Base-by-base conservation (phyloP, 2,329 filamentous ascomycete genomes). In the Aspergillus sp. region DNA sequence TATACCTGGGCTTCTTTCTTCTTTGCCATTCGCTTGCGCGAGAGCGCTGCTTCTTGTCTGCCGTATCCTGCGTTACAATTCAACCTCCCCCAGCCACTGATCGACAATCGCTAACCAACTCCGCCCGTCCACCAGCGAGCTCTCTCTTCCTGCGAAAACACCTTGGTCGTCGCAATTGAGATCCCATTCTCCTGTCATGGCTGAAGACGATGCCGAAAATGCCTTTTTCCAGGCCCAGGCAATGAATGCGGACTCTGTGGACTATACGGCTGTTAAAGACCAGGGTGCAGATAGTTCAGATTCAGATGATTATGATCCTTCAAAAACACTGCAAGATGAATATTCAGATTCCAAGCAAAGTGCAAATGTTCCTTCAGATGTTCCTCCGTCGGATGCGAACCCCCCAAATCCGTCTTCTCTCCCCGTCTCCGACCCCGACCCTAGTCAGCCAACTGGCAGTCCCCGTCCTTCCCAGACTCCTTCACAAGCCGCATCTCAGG, bases 231-330 rank as follows among this genome's bases (percentile, higher is more conserved):
- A 76, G 61, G 75, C 77, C 40, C 77, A 82, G 69, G 63, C 69
- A 50, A 66, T 71, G 60, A 74, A 76, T 60, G 68, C 70, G 53
- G 68, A 72, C 40, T 68, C 65, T 60, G 63, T 66, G 58, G 56
- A 64, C 55, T 61, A 64, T 58, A 73, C 73, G 66, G 70, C 66
- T 69, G 68, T 76, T 60, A 83, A 80, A 78, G 76, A 74, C 66
- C 76, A 79, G 69, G 76, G 71, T 68, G 71, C 78, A 73, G 78
- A 79, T 72, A 78, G 77, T 71, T 79, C 74, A 64, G 76, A 76
- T 65, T 78, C 79, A 64, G 78, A 82, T 71, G 84, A 82, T 70
- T 78, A 78, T 72, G 75, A 81, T 69, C 76, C 75, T 66, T 75
- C 78, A 67, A 77, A 80, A 71, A 68, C 72, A 62, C 61, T 76